phyloP scores from a whole-genome alignment of 352 stramenopile genomes.

The Globisporangium spinosum region DNA sequence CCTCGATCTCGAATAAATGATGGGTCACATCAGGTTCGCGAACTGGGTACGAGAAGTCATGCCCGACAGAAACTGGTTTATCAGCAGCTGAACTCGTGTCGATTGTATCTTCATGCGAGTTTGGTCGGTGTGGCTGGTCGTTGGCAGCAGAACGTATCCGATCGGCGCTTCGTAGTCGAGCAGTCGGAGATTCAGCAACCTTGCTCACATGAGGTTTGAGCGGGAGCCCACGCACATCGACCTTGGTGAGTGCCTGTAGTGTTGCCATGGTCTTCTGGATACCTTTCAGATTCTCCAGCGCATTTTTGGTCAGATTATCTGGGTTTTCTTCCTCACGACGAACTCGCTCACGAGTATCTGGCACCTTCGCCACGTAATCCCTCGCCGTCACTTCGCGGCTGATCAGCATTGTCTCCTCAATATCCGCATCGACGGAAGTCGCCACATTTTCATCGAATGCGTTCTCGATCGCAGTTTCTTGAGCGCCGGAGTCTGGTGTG shows the following conservation, averaged over 20 bases:
- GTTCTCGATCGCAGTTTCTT: not conserved
- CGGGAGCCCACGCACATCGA: constrained; percentile 16
- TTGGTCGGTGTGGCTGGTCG: not conserved
- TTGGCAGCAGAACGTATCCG: not conserved
- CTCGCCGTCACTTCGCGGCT: not conserved
- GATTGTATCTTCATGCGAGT: not conserved
- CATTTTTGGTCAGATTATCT: constrained; percentile 11
- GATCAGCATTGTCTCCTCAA: constrained; percentile 21
- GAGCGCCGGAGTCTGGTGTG: not conserved
- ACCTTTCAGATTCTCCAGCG: constrained; percentile 15
- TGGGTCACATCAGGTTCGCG: not conserved
- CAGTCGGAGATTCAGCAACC: not conserved
- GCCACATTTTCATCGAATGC: not conserved
- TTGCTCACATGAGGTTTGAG: constrained; percentile 8
- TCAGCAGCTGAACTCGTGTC: not conserved
- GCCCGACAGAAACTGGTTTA: not conserved
- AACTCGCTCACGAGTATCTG: not conserved
- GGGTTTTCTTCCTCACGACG: not conserved
- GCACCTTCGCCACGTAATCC: not conserved
- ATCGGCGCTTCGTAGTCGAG: constrained; percentile 2
- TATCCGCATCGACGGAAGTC: constrained; percentile 7
- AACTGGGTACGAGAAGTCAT: constrained; percentile 1
- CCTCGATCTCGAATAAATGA: not conserved
- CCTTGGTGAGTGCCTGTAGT: constrained; percentile 12
- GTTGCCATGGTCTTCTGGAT: constrained; percentile 17